Conservation (phyloP, 2,329 filamentous ascomycete species). For the Paecilomyces sp. region DNA sequence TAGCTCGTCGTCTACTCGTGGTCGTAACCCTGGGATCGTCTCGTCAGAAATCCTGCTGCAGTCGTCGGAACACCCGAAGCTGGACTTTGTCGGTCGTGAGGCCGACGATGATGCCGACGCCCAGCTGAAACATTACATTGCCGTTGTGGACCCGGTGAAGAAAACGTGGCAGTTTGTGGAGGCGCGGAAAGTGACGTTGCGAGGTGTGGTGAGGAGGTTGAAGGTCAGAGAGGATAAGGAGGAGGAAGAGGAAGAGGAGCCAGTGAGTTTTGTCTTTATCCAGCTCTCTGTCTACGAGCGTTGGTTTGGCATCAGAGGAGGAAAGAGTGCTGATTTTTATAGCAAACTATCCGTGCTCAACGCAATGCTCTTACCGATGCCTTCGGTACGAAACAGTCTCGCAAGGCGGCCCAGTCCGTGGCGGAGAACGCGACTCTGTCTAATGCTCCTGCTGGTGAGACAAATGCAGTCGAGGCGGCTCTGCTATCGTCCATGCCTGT, state of each 20-base stretch:
- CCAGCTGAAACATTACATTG: constrained; percentile 54
- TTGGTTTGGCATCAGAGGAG: not conserved
- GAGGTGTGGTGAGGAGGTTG: constrained; percentile 36
- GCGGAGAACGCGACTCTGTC: constrained; percentile 43
- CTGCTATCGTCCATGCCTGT: constrained; percentile 36
- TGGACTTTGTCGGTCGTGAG: constrained; percentile 52
- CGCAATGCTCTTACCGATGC: constrained; percentile 39
- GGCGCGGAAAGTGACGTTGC: constrained; percentile 49
- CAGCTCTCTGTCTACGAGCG: not conserved
- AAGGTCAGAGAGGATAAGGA: constrained; percentile 18
- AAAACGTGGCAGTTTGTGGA: constrained; percentile 48
- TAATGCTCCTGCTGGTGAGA: constrained; percentile 26
- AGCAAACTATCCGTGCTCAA: constrained; percentile 33
- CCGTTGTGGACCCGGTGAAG: constrained; percentile 50
- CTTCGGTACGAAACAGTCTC: constrained; percentile 45
- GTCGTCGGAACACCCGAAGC: constrained; percentile 52
- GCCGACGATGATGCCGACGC: constrained; percentile 45
- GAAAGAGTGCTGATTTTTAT: not conserved
- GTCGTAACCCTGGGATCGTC: constrained; percentile 28
- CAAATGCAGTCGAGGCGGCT: constrained; percentile 34
- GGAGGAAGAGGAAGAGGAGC: constrained; percentile 16
- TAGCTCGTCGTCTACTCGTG: constrained; percentile 17
- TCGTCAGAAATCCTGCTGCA: constrained; percentile 51
- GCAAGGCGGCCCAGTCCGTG: constrained; percentile 40
- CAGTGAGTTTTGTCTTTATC: constrained; percentile 13